Conservation (phyloP, 202 grass and related monocot species). For the Musa balbisiana region DNA sequence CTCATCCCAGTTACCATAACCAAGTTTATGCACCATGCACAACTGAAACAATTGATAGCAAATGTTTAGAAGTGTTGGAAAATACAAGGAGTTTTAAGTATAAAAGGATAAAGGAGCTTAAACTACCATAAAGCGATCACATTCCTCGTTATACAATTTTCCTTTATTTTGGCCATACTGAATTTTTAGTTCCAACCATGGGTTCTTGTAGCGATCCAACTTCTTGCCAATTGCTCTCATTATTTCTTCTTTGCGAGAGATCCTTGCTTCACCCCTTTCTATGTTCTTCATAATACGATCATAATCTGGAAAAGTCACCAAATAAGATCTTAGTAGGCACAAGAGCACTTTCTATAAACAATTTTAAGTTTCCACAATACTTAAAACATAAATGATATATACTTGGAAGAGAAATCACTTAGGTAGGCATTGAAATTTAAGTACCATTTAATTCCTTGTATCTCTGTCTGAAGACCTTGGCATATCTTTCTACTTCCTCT, state of each 20-base stretch:
- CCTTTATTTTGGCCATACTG: conserved; percentile 98
- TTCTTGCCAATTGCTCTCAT: conserved; percentile 96
- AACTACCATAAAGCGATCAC: conserved; percentile 95
- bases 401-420: neutral
- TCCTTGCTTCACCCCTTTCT: conserved; percentile 93
- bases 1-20: conserved; percentile 98
- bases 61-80: neutral
- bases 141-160: conserved; percentile 98
- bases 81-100: neutral
- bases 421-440: neutral
- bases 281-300: conserved; percentile 99
- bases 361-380: neutral
- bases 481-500: conserved; percentile 94
- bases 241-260: conserved; percentile 91
- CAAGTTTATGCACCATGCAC: conserved; percentile 98
- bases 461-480: conserved; percentile 86
- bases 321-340: neutral
- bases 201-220: conserved; percentile 94
- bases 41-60: conserved; percentile 43
- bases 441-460: conserved; percentile 94
- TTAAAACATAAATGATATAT: neutral
- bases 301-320: conserved; percentile 45
- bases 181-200: conserved; percentile 95
- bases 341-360: too few relatives aligned
- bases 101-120: neutral